Percentiles rank a stretch among this genome's conserved stretches.
Evolutionary conservation across 352 stramenopile genomes (phyloP).

Genomic region (Phytophthora agathidicida): DNA sequence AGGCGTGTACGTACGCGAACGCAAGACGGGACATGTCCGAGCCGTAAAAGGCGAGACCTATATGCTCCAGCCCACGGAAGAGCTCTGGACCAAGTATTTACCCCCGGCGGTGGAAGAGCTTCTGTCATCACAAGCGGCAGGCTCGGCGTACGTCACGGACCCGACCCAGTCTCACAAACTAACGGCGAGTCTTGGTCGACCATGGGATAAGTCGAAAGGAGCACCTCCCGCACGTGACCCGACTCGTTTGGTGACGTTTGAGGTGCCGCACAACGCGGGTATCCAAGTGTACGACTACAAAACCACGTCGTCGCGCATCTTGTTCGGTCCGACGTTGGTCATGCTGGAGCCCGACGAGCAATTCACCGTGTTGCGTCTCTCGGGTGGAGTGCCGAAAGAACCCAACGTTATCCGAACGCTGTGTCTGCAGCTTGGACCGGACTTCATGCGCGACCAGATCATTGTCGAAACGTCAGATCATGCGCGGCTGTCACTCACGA

Average conservation of each 20-base stretch:
- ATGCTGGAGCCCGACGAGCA: conserved; percentile 87
- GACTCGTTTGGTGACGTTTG: conserved; percentile 77
- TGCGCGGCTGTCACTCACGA: conserved; percentile 72
- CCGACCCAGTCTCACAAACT: conserved; percentile 36
- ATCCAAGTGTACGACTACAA: conserved; percentile 90
- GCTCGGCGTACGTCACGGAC: conserved; percentile 68
- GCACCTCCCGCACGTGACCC: conserved; percentile 45
- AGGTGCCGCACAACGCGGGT: conserved; percentile 82
- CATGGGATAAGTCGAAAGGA: conserved; percentile 11
- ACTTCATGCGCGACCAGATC: conserved; percentile 88
- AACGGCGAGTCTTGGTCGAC: conserved; percentile 25
- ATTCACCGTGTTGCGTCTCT: conserved; percentile 79
- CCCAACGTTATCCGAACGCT: conserved; percentile 84
- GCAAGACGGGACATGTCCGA: conserved; percentile 75
- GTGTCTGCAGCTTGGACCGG: conserved; percentile 77
- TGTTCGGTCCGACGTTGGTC: conserved; percentile 80
- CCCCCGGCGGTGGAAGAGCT: conserved; percentile 70
- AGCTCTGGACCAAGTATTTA: conserved; percentile 76
- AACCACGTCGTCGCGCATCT: conserved; percentile 78
- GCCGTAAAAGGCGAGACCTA: conserved; percentile 80
- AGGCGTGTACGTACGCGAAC: conserved; percentile 82
- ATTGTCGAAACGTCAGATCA: conserved; percentile 86
- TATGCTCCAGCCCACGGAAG: conserved; percentile 82
- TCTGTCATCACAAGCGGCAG: conserved; percentile 54
- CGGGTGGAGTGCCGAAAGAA: conserved; percentile 70